A percentile compares a stretch with the other conserved stretches of the same genome.
These are phyloP conservation scores for Monilinia aucupariae DNA, from an alignment of 2,329 filamentous ascomycete genomes.

Conservation along the genomic window DNA sequence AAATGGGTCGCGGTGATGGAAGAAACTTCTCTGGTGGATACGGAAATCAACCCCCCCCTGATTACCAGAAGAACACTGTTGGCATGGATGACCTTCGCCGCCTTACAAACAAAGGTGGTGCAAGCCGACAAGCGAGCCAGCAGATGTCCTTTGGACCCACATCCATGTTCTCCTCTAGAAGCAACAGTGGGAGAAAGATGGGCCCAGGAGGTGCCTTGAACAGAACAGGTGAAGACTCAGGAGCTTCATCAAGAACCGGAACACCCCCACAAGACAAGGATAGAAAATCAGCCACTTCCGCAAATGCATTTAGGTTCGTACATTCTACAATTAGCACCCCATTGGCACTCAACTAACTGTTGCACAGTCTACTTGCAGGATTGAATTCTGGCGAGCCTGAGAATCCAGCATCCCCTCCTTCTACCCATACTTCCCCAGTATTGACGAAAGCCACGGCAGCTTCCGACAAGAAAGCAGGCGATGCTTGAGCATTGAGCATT, in stretches of 20 bases:
- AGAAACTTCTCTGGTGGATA: constrained; percentile 74
- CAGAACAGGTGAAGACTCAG: constrained; percentile 77
- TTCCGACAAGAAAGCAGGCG: constrained; percentile 48
- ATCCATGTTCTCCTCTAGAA: constrained; percentile 82
- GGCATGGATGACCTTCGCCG: constrained; percentile 87
- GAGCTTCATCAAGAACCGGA: constrained; percentile 79
- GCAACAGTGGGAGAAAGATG: constrained; percentile 80
- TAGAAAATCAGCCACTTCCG: constrained; percentile 59
- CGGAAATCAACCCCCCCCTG: constrained; percentile 64
- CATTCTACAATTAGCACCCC: not conserved
- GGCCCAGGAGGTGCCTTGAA: constrained; percentile 68
- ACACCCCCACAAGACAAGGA: constrained; percentile 72
- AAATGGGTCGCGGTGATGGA: constrained; percentile 77
- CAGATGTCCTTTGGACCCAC: constrained; percentile 68
- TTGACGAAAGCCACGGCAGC: constrained; percentile 57
- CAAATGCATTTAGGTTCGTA: constrained; percentile 90
- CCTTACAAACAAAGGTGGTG: constrained; percentile 57
- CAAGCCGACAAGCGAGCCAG: constrained; percentile 56
- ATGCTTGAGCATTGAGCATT: constrained; percentile 35
- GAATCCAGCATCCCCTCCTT: constrained; percentile 64
- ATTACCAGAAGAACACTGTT: constrained; percentile 72
- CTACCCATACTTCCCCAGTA: constrained; percentile 60
- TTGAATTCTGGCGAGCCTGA: constrained; percentile 49
- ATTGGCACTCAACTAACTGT: constrained; percentile 28
- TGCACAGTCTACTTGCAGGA: constrained; percentile 46